Percentiles rank a stretch among this genome's conserved stretches.
Evolutionary conservation across 2,329 filamentous ascomycete species (phyloP).

Genomic region (Claviceps maximensis): DNA sequence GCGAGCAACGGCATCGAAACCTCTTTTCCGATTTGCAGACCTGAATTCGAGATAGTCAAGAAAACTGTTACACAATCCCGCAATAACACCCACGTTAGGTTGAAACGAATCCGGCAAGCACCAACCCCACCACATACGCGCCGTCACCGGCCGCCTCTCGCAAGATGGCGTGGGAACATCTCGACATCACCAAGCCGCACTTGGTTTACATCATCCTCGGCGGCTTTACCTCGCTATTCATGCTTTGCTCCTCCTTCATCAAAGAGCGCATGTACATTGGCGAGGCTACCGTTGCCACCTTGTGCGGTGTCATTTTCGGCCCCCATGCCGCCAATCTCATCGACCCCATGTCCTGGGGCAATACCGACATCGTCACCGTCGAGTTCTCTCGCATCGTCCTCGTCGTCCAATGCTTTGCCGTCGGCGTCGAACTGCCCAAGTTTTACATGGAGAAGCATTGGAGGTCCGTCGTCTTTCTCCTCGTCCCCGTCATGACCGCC

Average conservation of each 20-base stretch:
- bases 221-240: conserved; percentile 94
- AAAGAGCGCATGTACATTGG: conserved; percentile 98
- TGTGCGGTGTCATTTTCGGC: conserved; percentile 81
- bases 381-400: conserved; percentile 83
- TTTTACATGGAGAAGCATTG: conserved; percentile 98
- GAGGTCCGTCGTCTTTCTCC: conserved; percentile 76
- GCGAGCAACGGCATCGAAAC: background rate
- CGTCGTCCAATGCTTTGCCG: conserved; percentile 84
- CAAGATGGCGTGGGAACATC: conserved; percentile 63
- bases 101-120: conserved; percentile 1
- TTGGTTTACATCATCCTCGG: conserved; percentile 97
- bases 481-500: conserved; percentile 93
- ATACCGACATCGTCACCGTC: conserved; percentile 72
- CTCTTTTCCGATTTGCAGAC: background rate
- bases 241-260: conserved; percentile 95
- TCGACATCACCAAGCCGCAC: conserved; percentile 85
- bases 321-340: conserved; percentile 75
- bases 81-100: background rate
- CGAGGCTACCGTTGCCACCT: conserved; percentile 85
- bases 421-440: conserved; percentile 80
- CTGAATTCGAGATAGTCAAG: background rate
- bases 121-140: too few relatives aligned
- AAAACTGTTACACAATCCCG: too few relatives aligned
- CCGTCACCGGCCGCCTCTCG: too few relatives aligned
- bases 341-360: conserved; percentile 64